Evolutionary conservation across 106 monocot genomes (phyloP), one percentile per base, ranked within the genome.

Genomic region (Phalaenopsis equestris): DNA sequence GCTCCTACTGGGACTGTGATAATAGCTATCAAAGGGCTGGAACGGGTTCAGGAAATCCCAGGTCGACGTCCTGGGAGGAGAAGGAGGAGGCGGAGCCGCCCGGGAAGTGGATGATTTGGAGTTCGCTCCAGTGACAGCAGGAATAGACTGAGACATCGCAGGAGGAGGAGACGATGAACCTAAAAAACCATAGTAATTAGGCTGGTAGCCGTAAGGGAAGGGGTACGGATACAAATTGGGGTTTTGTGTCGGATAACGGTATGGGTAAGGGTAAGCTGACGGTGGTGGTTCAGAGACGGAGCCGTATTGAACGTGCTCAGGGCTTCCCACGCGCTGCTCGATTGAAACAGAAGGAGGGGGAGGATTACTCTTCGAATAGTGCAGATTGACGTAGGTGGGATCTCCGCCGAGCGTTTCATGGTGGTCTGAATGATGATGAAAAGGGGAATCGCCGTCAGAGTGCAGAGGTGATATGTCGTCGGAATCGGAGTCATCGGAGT

Each of bases 1-100:
- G 82, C 88, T 93, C 85, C 91, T 73, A 78, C 95, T 91, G 4
- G 99, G 88, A 37, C 93, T 87, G 55, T 99, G 84, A 57, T 86
- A 89, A 64, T 85, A 83, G 52, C 45, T 86, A 30, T 87, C 90
- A 43, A 81, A 88, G 11, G 80, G 2, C n/a, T 80, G 89, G 42
- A 99, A 99, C 0, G 87, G 93, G 73, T 95, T 95, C 18, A 99
- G 77, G 73, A 94, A 99, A 38, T 95, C 95, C 99, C 99, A 99
- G 5, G 92, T 48, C 4, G 82, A 90, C 11, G 86, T 67, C 67
- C 75, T 85, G 2, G 93, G 95, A 18, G 95, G 91, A 37, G 94
- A 89, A n/a, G 94, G 93, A 5, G 93, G 91, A n/a, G 92, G 85
- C 3, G 90, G 86, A 24, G 84, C 83, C 4, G 82, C 78, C 41